These are phyloP conservation scores for Gomphus sp. DNA, from an alignment of 1,284 basidiomycete species.

Conservation along the genomic window DNA sequence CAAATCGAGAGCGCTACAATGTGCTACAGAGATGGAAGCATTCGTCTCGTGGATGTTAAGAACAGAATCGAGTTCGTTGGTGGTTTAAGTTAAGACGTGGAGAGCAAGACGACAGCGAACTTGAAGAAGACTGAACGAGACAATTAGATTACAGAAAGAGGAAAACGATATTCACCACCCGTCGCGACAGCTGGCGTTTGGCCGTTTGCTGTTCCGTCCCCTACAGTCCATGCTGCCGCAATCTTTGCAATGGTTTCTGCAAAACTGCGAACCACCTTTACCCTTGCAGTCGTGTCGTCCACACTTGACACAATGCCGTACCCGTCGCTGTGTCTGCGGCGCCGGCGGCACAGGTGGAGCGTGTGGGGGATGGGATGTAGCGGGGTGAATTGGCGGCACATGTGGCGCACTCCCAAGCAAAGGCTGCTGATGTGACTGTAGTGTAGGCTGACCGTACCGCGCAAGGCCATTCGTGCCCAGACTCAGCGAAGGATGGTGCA, in stretches of 20 bases:
- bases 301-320: constrained; percentile 58
- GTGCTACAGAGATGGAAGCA: not conserved
- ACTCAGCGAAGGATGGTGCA: not conserved
- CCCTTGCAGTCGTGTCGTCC: constrained; percentile 69
- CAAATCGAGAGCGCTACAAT: not conserved
- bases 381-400: not conserved
- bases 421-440: not conserved
- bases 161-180: constrained; percentile 3
- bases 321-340: constrained; percentile 26
- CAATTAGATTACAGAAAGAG: not conserved
- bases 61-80: not conserved
- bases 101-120: not conserved
- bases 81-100: not conserved
- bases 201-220: constrained; percentile 62
- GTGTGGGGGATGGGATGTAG: not conserved
- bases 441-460: not conserved
- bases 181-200: constrained; percentile 37
- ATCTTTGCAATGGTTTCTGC: constrained; percentile 61
- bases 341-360: not conserved
- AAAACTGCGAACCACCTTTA: constrained; percentile 62
- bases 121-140: not conserved
- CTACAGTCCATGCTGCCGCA: constrained; percentile 64
- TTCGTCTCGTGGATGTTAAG: not conserved
- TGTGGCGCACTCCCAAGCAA: not conserved
- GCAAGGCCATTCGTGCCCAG: not conserved